Percentiles rank a stretch among this genome's conserved stretches.
These are phyloP conservation scores for Lachnellula arida DNA, from an alignment of 2,329 filamentous ascomycete genomes.

Conservation along the genomic window DNA sequence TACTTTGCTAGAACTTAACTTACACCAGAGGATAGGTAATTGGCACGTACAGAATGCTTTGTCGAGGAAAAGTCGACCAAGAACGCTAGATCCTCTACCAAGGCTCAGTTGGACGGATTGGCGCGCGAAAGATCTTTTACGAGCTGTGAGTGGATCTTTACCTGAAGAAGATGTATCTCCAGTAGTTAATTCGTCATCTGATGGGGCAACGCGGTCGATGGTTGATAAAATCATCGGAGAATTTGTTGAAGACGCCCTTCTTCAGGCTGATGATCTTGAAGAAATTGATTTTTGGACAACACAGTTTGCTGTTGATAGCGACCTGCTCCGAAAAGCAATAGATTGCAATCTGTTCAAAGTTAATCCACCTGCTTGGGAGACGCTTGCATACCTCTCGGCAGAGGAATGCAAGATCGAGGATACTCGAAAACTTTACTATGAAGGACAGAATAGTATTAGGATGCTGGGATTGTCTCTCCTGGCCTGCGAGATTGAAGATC, in stretches of 20 bases:
- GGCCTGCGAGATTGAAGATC: background rate
- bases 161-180: background rate
- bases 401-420: background rate
- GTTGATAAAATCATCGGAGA: background rate
- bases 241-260: background rate
- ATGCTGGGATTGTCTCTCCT: background rate
- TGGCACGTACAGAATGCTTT: background rate
- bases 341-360: background rate
- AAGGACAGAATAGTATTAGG: background rate
- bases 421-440: background rate
- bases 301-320: background rate
- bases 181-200: background rate
- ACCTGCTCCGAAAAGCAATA: background rate
- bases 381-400: background rate
- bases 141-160: background rate
- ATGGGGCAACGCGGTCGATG: background rate
- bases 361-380: background rate
- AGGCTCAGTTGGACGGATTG: background rate
- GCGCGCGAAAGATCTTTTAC: background rate
- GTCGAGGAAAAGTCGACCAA: constrained; percentile 1
- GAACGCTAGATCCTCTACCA: background rate
- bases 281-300: background rate
- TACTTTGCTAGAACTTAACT: background rate
- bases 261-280: background rate
- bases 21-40: background rate